Base-by-base conservation (phyloP, 257 asterid genomes). In the Solanum medicagineum region DNA sequence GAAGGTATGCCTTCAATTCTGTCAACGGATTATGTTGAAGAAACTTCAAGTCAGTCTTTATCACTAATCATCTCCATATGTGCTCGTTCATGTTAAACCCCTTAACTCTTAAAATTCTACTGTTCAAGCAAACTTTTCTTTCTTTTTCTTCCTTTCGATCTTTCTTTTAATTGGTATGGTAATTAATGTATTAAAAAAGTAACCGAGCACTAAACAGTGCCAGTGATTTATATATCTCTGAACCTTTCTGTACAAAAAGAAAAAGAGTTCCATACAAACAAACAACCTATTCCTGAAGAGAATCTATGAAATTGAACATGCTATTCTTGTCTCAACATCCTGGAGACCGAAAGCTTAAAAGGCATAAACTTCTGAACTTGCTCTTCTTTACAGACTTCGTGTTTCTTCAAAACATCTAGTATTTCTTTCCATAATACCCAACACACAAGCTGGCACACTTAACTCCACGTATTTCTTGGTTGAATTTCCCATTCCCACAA, bases 1-100 rank as follows among this genome's bases (percentile, higher is more conserved):
- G 96, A 90, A 95, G 99, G 99, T 95, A 89, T 73, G 87, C 69
- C 77, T 75, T 84, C 60, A 2, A 84, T 65, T 66, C 74, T 66
- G 74, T 65, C 44, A 13, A 65, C 10, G 20, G 19, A 65, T 26
- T 65, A 65, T 65, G 19, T 65, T 32, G 36, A 26, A 65, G 17
- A 32, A 65, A 26, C 44, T 26, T 65, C 44, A 65, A 13, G 73
- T 65, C 45, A 66, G n/a, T 66, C 45, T 66, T 66, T 29, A 66
- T 66, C 6, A 36, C 74, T 66, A 66, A 14, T 29, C 15, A 29
- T 29, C 74, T 66, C n/a, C 65, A 8, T 57, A 57, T 4, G 26
- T 57, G 26, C 6, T 20, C 13, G 1, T 20, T 24, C 65, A 20
- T 3, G 26, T 57, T 11, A 32, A 29, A 66, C n/a, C 74, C 73